Conservation (phyloP, 768 basidiomycete species). For the Dioszegia aurantiaca region DNA sequence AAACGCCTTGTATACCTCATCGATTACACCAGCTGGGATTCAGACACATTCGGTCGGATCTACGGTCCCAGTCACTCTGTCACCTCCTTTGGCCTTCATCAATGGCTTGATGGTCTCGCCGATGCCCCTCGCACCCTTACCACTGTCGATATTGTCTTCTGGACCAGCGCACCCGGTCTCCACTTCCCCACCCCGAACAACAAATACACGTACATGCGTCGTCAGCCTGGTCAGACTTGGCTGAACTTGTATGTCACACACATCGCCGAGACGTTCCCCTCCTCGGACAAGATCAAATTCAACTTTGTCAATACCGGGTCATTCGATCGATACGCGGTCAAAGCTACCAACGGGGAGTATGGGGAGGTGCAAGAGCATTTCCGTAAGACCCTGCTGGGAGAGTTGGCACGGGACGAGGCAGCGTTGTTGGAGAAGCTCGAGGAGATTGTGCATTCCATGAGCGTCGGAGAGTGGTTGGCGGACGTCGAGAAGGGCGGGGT, state of each 20-base stretch:
- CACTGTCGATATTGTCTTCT: slow-evolving; percentile 14
- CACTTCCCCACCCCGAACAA: slow-evolving; percentile 7
- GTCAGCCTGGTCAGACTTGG: neutral
- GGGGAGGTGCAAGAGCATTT: neutral
- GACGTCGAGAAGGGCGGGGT: neutral
- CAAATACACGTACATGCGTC: slow-evolving; percentile 9
- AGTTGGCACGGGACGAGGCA: neutral
- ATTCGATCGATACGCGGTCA: slow-evolving; percentile 2
- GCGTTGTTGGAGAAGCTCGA: neutral
- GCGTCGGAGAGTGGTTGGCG: neutral
- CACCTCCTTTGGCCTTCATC: slow-evolving; percentile 8
- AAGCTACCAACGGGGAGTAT: slow-evolving; percentile 1
- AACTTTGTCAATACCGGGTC: slow-evolving; percentile 12
- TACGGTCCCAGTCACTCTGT: slow-evolving; percentile 3
- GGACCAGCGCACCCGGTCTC: slow-evolving; percentile 2
- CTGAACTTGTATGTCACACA: slow-evolving; percentile 1
- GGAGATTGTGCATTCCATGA: neutral
- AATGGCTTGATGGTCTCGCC: slow-evolving; percentile 7
- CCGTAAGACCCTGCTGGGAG: neutral
- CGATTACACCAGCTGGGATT: slow-evolving; percentile 6
- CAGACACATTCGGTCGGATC: slow-evolving; percentile 4
- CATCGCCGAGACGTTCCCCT: neutral
- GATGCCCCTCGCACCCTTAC: neutral
- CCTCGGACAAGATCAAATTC: slow-evolving; percentile 7
- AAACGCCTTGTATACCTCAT: slow-evolving; percentile 6